A percentile compares a stretch with the other conserved stretches of the same genome.
These are phyloP conservation scores for Fusarium aywerte DNA, from an alignment of 2,329 filamentous ascomycete genomes.

Conservation along the genomic window DNA sequence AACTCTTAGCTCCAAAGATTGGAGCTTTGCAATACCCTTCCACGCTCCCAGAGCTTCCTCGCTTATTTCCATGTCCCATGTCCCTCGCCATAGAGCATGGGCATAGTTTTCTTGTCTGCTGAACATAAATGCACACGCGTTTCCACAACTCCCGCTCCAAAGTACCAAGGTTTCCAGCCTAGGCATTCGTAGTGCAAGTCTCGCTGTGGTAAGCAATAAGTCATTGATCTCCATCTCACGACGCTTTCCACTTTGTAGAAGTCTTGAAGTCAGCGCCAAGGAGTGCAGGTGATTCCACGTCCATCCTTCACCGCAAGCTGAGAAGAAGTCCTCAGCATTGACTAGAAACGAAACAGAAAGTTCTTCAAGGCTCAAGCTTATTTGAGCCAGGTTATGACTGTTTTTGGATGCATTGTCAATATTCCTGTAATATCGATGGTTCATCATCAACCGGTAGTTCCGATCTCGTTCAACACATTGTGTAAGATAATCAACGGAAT, in stretches of 20 bases:
- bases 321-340: background rate
- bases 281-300: background rate
- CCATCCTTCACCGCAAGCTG: background rate
- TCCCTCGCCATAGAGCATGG: conserved; percentile 4
- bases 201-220: background rate
- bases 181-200: background rate
- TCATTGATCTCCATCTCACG: accelerated
- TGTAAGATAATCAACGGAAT: background rate
- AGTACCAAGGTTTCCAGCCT: conserved; percentile 1
- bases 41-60: background rate
- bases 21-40: background rate
- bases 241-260: background rate
- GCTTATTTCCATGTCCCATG: background rate
- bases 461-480: background rate
- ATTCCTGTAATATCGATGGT: accelerated
- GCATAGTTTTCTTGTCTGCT: background rate
- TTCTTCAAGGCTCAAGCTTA: background rate
- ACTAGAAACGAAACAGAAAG: conserved; percentile 4
- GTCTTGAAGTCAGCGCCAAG: background rate
- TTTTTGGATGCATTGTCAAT: background rate
- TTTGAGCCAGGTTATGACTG: background rate
- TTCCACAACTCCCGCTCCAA: background rate
- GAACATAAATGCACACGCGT: conserved; percentile 1
- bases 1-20: background rate
- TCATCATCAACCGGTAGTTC: accelerated